Evolutionary conservation across 352 stramenopile genomes (phyloP), one percentile per base, ranked within the genome.

Genomic region (Globisporangium recalcitrans): DNA sequence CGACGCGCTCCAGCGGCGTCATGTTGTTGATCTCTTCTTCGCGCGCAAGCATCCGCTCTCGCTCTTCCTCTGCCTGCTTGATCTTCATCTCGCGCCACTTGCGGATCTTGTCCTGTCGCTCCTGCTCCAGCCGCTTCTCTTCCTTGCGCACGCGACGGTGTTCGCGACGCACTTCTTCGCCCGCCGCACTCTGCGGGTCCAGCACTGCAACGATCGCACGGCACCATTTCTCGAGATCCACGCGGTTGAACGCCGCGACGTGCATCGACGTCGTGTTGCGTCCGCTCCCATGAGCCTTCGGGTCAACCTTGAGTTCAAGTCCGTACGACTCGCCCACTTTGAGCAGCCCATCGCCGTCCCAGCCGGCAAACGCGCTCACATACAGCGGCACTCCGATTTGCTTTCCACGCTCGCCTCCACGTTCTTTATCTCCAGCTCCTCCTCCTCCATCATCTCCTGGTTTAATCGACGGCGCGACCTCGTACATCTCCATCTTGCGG

Each of bases 201-300:
- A 94, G 62, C 64, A 90, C 85, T 0, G 85, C 85, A 74, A 72
- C 38, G 47, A 92, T 82, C 1, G 72, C 83, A 40, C 82, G 81
- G 65, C 82, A 91, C 85, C 85, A 94, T 52, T 90, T 88, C 26
- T 93, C 84, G 3, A 91, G 60, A 64, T 94, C 85, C 42, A 92
- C 63, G 48, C 85, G 85, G 71, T 94, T 94, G 44, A 88, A 87
- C 4, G 85, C 83, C 16, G 80, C 82, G 49, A 94, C 58, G 52
- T 76, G 78, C 69, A 93, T 85, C 19, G 80, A 76, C 47, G 68
- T 59, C 22, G 61, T 61, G 44, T 62, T 49, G 42, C 52, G 61
- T 7, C 61, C 52, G 29, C 61, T 67, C 13, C 65, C 69, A 13
- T 70, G 62, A 8, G 69, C 51, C 48, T 88, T 69, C 29, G 81